Evolutionary conservation across 164 flowering plant genomes (phyloP).

Genomic region (Amborella trichopoda): DNA sequence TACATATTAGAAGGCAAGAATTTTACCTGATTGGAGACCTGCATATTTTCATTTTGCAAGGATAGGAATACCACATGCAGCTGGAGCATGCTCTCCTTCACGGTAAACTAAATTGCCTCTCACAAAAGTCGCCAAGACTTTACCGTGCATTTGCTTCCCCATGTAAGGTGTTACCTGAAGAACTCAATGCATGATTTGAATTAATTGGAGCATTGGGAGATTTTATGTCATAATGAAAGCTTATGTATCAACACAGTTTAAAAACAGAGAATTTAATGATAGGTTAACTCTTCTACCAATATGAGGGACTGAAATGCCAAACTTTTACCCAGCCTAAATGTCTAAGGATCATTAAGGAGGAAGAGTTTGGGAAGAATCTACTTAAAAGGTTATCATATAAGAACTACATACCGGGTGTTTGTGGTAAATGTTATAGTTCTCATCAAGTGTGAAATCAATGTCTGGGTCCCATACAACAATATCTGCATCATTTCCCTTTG

Average conservation of each 20-base stretch:
- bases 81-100: conserved; percentile 64
- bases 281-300: no score
- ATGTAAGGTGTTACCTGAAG: conserved; percentile 54
- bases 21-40: no score
- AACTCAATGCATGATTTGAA: no score
- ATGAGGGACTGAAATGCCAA: no score
- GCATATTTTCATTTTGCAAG: conserved; percentile 49
- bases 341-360: no score
- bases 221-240: no score
- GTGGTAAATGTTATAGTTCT: conserved; percentile 35
- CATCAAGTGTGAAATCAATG: conserved; percentile 48
- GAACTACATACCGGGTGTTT: conserved; percentile 64
- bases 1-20: no score
- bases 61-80: conserved; percentile 76
- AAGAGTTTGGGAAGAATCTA: no score
- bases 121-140: conserved; percentile 75
- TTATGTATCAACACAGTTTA: no score
- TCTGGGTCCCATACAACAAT: conserved; percentile 96
- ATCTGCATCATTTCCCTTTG: conserved; percentile 78
- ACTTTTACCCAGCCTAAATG: no score
- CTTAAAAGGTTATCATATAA: neutral
- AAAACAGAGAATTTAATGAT: no score
- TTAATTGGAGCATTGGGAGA: no score
- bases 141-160: conserved; percentile 70
- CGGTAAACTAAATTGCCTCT: conserved; percentile 78